Base-by-base conservation (phyloP, 2,329 filamentous ascomycete species). In the Sporothrix curviconia region DNA sequence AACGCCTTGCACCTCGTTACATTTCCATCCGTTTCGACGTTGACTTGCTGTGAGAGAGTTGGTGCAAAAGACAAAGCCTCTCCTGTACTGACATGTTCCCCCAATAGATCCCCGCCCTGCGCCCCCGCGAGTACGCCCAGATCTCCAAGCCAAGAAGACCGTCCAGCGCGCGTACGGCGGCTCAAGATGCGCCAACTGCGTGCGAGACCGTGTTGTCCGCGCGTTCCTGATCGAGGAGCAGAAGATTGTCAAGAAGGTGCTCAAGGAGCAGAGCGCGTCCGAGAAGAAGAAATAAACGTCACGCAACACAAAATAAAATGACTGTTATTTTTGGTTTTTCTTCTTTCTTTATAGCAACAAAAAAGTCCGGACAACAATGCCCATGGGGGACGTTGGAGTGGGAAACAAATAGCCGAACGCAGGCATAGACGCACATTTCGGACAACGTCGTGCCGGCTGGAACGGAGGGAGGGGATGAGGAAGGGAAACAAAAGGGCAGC, bases 201-300 rank as follows among this genome's bases (percentile, higher is more conserved):
- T 99, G 69, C 92, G 92, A 78, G 94, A 99, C 83, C 89, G 94
- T 70, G 90, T 99, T 69, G 90, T 96, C 51, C 90, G 94, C 70
- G 94, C 94, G 65, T 99, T 99, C 87, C 81, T 99, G 76, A 97
- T 99, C 67, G 95, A 99, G 84, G 94, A 99, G 86, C 94, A 99
- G 85, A 99, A 99, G 90, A 97, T 99, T 71, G 94, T 99, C 79
- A 99, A 99, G 91, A 99, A 99, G 90, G 94, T 99, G 71, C 85
- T 97, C 76, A 96, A 96, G 89, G 92, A 97, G 84, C 90, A 95
- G 81, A 64, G 59, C 62, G 60, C 61, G 50, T 49, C 46, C 34
- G 62, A 63, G 50, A 63, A 62, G 57, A 64, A 64, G 60, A 64
- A 64, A 59, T 64, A 61, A 62, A 15, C 44, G 19, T n/a, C n/a